Base-by-base conservation (phyloP, 176 grass and related monocot genomes). In the Oryza longistaminata region DNA sequence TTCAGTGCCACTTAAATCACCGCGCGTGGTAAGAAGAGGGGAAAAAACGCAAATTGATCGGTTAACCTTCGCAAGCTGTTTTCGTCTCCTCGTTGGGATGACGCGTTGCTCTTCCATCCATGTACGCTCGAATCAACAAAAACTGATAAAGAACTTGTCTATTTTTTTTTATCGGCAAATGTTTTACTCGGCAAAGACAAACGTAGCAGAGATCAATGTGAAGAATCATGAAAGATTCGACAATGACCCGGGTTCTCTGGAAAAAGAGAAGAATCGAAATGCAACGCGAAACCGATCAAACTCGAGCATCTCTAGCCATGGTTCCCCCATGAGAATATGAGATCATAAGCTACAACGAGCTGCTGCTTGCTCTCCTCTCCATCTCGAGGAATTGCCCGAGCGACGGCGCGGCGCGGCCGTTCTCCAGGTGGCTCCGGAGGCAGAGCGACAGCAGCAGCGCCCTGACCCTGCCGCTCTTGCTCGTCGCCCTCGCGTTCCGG, bases 401-500 rank as follows among this genome's bases (percentile, higher is more conserved):
- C 33, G 92, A 94, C 68, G 92, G 88, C 21, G 86, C 42, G 17
- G 74, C 64, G n/a, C 80, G 24, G 3, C 50, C 71, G 55, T 42
- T 73, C 15, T 86, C 88, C 61, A 89, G 55, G 53, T 91, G 68
- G 76, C 85, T 89, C 80, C 89, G 68, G 74, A 91, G 83, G 79
- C 89, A 91, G n/a, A 94, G 86, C 65, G 86, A 94, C 21, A 91
- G 89, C 45, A 94, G 87, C 35, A 91, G 26, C 76, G 86, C 83
- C 89, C 85, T 91, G 33, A 94, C 71, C 79, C 22, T 91, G 42
- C 83, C 52, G 82, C 89, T 77, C 79, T 61, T 88, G 75, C 61
- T 73, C 58, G 77, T 73, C 58, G 73, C 34, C 73, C 79, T 91
- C 73, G 64, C 40, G 74, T 34, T 90, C 45, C 65, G 70, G 37